These are phyloP conservation scores for Cardiospermum halicacabum DNA, from an alignment of 345 rosid genomes.

Conservation along the genomic window DNA sequence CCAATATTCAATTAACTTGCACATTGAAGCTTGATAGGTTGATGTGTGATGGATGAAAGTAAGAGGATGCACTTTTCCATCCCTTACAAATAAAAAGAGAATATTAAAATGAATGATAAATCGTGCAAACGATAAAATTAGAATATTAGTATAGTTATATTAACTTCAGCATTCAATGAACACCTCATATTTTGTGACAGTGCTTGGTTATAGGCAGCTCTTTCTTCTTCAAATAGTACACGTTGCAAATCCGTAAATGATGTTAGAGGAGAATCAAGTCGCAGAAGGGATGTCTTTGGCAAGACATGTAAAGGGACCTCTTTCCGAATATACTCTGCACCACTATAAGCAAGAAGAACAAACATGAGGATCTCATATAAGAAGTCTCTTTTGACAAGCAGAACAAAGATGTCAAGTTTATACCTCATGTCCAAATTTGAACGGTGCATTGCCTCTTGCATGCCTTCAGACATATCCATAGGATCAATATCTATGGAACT, in stretches of 20 bases:
- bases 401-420: constrained; percentile 15
- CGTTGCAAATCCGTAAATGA: constrained; percentile 88
- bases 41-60: constrained; percentile 88
- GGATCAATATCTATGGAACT: constrained; percentile 58
- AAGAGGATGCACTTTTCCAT: constrained; percentile 84
- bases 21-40: constrained; percentile 92
- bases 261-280: constrained; percentile 66
- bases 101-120: constrained; percentile 12
- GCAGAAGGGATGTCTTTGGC: constrained; percentile 64
- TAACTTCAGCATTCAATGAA: constrained; percentile 6
- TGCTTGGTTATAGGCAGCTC: constrained; percentile 79
- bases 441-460: constrained; percentile 97
- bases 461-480: constrained; percentile 96
- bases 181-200: constrained; percentile 69
- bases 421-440: constrained; percentile 95
- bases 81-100: constrained; percentile 32
- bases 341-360: constrained; percentile 45
- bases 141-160: not conserved
- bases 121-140: not conserved
- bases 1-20: constrained; percentile 97
- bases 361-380: constrained; percentile 20
- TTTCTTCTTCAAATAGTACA: constrained; percentile 82
- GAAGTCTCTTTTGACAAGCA: constrained; percentile 5
- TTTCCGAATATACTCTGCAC: constrained; percentile 77
- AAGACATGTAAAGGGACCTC: constrained; percentile 83